These are phyloP conservation scores for Tephrocybe sp. DNA, from an alignment of 768 basidiomycete species.

Conservation along the genomic window DNA sequence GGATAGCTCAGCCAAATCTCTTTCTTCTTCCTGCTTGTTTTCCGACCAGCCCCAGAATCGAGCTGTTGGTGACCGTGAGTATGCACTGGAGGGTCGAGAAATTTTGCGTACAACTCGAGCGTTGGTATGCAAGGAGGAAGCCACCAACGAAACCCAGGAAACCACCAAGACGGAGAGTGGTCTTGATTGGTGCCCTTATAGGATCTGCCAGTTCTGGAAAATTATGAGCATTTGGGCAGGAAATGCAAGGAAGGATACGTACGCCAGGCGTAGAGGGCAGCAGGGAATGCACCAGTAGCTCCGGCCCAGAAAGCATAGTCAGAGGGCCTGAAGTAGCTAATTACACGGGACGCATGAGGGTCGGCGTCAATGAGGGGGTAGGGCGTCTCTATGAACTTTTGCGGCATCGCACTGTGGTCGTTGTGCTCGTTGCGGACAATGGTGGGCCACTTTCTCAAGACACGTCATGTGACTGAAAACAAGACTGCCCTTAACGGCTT, in stretches of 20 bases:
- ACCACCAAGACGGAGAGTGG: constrained; percentile 54
- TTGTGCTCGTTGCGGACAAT: constrained; percentile 28
- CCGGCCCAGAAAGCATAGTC: constrained; percentile 88
- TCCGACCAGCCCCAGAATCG: constrained; percentile 98
- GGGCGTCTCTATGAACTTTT: constrained; percentile 54
- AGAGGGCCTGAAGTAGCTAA: constrained; percentile 83
- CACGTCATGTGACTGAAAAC: constrained; percentile 28
- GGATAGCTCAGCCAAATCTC: constrained; percentile 77
- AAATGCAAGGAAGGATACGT: constrained; percentile 25
- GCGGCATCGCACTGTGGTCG: constrained; percentile 39
- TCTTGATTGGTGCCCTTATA: constrained; percentile 34
- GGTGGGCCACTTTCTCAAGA: constrained; percentile 17
- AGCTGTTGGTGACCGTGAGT: constrained; percentile 39
- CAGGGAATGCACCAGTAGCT: constrained; percentile 79
- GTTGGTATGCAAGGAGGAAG: constrained; percentile 91
- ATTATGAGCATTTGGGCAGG: constrained; percentile 10
- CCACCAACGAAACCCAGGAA: constrained; percentile 87
- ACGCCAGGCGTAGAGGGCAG: constrained; percentile 84
- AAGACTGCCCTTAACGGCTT: constrained; percentile 33
- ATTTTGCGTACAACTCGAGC: constrained; percentile 72
- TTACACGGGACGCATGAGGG: constrained; percentile 84
- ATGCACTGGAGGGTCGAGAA: background rate
- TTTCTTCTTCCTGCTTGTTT: constrained; percentile 78
- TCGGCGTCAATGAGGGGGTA: constrained; percentile 94
- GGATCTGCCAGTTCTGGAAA: constrained; percentile 51